Evolutionary conservation across 768 basidiomycete species (phyloP).

Genomic region (Dentipellis sp.): DNA sequence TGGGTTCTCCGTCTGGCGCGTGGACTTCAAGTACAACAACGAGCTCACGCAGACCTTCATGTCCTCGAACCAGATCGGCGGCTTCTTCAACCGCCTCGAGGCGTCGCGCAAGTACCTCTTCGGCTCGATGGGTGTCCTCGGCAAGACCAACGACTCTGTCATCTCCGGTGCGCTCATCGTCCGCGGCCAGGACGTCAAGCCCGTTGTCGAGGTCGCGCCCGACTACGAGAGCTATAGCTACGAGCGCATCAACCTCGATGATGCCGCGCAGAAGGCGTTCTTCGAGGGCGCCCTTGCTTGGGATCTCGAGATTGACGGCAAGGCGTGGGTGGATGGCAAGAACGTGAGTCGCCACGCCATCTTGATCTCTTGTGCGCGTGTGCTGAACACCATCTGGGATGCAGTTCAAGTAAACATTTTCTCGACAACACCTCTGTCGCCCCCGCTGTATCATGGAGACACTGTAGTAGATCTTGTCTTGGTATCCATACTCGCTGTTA

Average conservation of each 20-base stretch:
- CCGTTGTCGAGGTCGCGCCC: constrained; percentile 73
- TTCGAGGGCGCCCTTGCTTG: constrained; percentile 91
- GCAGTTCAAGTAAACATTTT: constrained; percentile 23
- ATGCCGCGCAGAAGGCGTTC: constrained; percentile 74
- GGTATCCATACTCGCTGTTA: neutral
- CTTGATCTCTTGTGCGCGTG: neutral
- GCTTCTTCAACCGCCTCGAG: constrained; percentile 98
- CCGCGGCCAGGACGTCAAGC: constrained; percentile 67
- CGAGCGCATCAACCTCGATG: constrained; percentile 66
- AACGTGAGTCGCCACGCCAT: constrained; percentile 44
- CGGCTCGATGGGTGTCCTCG: constrained; percentile 87
- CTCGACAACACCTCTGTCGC: neutral
- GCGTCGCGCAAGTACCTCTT: constrained; percentile 96
- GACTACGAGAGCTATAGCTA: constrained; percentile 88
- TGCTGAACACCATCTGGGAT: neutral
- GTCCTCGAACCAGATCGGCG: constrained; percentile 89
- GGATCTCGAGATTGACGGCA: constrained; percentile 85
- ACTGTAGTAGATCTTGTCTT: neutral
- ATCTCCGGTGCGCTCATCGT: constrained; percentile 78
- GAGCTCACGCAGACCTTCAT: constrained; percentile 91
- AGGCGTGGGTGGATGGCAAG: constrained; percentile 88
- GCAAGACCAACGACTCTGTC: constrained; percentile 63
- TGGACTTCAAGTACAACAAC: constrained; percentile 95
- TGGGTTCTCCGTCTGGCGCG: constrained; percentile 86
- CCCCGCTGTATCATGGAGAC: neutral